phyloP scores from a whole-genome alignment of 169 alveolate species.

The Cryptosporidium muris region DNA sequence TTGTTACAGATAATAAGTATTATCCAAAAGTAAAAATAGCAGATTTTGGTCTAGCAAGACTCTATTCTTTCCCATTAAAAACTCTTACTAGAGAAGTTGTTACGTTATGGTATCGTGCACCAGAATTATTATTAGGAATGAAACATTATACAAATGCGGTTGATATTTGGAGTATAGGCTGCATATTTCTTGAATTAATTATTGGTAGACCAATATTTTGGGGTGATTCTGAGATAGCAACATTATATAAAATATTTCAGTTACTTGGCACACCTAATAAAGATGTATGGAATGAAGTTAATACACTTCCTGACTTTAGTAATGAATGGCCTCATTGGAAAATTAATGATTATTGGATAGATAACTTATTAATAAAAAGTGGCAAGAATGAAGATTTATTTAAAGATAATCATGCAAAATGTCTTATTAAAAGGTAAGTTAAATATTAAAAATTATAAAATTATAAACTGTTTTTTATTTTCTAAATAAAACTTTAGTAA shows the following conservation, averaged over 20 bases:
- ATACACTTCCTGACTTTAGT: slow-evolving; percentile 46
- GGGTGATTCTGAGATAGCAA: slow-evolving; percentile 88
- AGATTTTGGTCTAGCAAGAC: slow-evolving; percentile 89
- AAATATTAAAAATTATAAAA: neutral
- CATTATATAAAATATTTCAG: slow-evolving; percentile 87
- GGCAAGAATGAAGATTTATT: slow-evolving; percentile 19
- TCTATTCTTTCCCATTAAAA: slow-evolving; percentile 79
- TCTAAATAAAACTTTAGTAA: neutral
- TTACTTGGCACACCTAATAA: slow-evolving; percentile 90
- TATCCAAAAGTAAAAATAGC: slow-evolving; percentile 80
- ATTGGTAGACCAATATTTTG: slow-evolving; percentile 85
- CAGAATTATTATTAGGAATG: slow-evolving; percentile 95
- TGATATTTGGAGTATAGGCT: slow-evolving; percentile 97
- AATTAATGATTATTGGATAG: slow-evolving; percentile 62
- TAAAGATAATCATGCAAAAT: slow-evolving; percentile 27
- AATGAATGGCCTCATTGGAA: slow-evolving; percentile 63
- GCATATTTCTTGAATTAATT: slow-evolving; percentile 91
- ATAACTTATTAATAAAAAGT: slow-evolving; percentile 14
- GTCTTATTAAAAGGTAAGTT: slow-evolving; percentile 61
- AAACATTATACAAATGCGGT: slow-evolving; percentile 93
- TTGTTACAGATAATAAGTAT: slow-evolving; percentile 44
- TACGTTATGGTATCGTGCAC: slow-evolving; percentile 98
- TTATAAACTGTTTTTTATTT: neutral
- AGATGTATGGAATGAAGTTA: slow-evolving; percentile 52
- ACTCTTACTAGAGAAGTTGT: slow-evolving; percentile 94